These are phyloP conservation scores for Stevia rebaudiana DNA, from an alignment of 140 eudicot genomes.

Conservation along the genomic window DNA sequence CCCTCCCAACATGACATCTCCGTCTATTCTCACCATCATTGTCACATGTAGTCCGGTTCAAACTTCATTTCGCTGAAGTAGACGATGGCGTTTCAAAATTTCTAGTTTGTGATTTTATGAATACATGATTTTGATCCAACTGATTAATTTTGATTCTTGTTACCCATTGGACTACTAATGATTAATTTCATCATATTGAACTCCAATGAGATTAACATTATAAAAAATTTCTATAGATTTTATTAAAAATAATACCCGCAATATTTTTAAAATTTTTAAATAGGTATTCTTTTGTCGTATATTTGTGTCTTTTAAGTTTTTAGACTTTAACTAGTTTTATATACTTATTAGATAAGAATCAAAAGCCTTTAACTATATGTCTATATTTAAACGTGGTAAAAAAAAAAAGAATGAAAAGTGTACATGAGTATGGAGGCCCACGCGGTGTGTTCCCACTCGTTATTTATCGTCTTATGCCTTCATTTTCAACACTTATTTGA, in stretches of 20 bases:
- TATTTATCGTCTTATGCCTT: not conserved
- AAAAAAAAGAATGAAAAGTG: not conserved
- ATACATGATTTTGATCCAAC: not conserved
- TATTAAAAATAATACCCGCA: no score
- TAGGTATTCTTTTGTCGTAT: not conserved
- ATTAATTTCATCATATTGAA: not conserved
- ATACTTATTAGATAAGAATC: no score
- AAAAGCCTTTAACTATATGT: no score
- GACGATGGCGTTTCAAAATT: no score
- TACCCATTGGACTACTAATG: no score
- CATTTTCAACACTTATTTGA: conserved; percentile 12
- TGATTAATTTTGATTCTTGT: no score
- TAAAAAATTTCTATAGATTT: no score
- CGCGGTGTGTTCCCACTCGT: conserved; percentile 20
- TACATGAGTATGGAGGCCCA: conserved; percentile 7
- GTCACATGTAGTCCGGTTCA: not conserved
- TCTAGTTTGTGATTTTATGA: not conserved
- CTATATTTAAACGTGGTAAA: not conserved
- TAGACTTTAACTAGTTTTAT: not conserved
- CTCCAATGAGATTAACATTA: not conserved
- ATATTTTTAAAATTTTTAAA: no score
- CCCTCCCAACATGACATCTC: not conserved
- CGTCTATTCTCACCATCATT: no score
- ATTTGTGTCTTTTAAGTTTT: not conserved
- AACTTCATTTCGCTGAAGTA: not conserved